Evolutionary conservation across 495 filamentous ascomycete genomes (phyloP).

Genomic region (Parathielavia appendiculata): DNA sequence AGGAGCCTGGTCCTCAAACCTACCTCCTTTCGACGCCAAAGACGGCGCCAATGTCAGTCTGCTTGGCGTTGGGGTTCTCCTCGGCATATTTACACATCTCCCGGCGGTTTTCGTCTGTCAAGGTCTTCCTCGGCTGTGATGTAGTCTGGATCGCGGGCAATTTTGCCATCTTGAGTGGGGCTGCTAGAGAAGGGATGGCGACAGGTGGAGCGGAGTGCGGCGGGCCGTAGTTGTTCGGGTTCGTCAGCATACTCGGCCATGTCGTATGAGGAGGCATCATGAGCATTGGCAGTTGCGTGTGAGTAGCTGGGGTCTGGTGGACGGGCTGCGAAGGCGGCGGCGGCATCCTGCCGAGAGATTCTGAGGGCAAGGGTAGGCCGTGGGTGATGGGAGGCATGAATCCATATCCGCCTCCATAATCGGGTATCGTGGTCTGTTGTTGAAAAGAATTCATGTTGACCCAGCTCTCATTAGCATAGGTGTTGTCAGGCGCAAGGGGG

Average conservation of each 20-base stretch:
- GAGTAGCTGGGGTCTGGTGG: constrained; percentile 35
- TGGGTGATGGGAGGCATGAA: constrained; percentile 43
- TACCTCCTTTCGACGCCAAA: constrained; percentile 99
- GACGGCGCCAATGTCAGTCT: constrained; percentile 93
- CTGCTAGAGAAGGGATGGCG: constrained; percentile 51
- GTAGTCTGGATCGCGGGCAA: constrained; percentile 44
- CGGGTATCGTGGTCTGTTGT: constrained; percentile 43
- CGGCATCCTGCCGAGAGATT: constrained; percentile 42
- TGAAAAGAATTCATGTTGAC: constrained; percentile 45
- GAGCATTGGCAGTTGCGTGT: constrained; percentile 51
- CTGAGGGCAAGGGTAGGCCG: constrained; percentile 45
- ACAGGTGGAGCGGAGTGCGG: constrained; percentile 49
- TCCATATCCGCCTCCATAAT: constrained; percentile 37
- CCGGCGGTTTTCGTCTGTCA: constrained; percentile 87
- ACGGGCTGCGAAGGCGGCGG: constrained; percentile 38
- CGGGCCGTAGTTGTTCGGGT: constrained; percentile 41
- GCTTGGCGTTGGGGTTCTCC: constrained; percentile 90
- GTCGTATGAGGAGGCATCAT: constrained; percentile 60
- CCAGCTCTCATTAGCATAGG: constrained; percentile 38
- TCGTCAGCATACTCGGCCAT: constrained; percentile 68
- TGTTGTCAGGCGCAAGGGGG: constrained; percentile 43
- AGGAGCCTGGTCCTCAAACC: constrained; percentile 9
- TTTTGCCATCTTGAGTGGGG: constrained; percentile 45
- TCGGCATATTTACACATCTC: constrained; percentile 95
- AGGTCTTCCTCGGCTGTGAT: constrained; percentile 74